Base-by-base conservation (phyloP, 148 eudicot species). In the Fagopyrum esculentum region DNA sequence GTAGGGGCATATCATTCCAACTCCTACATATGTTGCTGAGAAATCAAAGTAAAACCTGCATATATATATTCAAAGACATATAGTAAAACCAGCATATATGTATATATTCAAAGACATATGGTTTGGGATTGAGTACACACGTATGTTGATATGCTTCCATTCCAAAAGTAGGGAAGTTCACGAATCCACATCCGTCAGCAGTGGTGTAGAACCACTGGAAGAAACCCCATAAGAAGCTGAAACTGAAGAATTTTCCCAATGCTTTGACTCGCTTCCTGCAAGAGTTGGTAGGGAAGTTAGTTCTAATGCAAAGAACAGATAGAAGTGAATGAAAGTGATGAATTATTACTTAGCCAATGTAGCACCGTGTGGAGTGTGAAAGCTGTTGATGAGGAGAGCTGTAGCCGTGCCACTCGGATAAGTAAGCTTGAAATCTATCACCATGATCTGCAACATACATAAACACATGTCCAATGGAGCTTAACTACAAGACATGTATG, bases 161-260 rank as follows among this genome's bases (percentile, higher is more conserved):
- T 61, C 97, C 97, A 59, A 92, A 88, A 56, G 91, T 92, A 2
- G 94, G 97, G 68, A 92, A 92, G 59, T 87, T 87, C 5, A 54
- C 30, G 57, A 92, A 92, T 13, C 97, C 97, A 59, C 92, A 92
- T 4, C 63, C 82, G 17, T 73, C 84, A 17, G 47, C 75, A n/a
- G 80, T 93, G 8, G 86, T 78, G 72, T 81, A 89, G 74, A 92
- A 88, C 97, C 94, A 92, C 74, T 85, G 91, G 71, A 92, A 89
- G 46, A 92, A 83, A 1, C 87, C 92, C 97, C 97, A 92, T 10
- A 85, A 45, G 82, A 89, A 88, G 80, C 94, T 89, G 8, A 80
- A 29, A 6, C 84, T 86, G 45, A 89, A 89, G 69, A 55, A 88
- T 78, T 83, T 88, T 64, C 74, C 40, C 79, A 92, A 87, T 40